These are phyloP conservation scores for Chrysoporthe cubensis DNA, from an alignment of 2,329 filamentous ascomycete genomes.

Conservation along the genomic window DNA sequence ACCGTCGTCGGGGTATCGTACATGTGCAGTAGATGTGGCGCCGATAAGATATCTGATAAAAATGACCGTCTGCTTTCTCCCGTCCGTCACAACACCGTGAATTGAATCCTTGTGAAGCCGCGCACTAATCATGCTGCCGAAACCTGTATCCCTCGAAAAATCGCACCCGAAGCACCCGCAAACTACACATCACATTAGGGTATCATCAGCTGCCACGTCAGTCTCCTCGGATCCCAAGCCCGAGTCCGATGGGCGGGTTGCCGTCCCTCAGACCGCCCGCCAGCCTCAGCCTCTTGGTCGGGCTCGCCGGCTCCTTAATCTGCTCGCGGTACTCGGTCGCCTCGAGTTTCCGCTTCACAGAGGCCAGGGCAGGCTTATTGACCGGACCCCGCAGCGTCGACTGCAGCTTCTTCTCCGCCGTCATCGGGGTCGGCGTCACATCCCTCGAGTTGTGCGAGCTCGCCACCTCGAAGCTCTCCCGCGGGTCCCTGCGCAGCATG, in stretches of 20 bases:
- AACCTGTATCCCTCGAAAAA: background rate
- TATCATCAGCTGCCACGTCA: constrained; percentile 14
- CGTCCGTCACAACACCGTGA: background rate
- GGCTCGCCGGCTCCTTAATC: constrained; percentile 46
- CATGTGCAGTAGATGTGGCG: background rate
- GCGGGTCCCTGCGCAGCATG: constrained; percentile 67
- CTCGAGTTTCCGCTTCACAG: constrained; percentile 56
- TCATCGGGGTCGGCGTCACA: constrained; percentile 47
- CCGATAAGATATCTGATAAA: background rate
- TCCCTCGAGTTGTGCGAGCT: constrained; percentile 49
- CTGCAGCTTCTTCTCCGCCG: constrained; percentile 53
- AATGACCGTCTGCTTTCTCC: background rate
- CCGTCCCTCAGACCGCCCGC: constrained; percentile 45
- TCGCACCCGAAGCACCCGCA: background rate
- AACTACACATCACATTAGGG: constrained; percentile 3
- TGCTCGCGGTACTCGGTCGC: constrained; percentile 35
- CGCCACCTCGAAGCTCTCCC: constrained; percentile 56
- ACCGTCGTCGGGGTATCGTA: background rate
- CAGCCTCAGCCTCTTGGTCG: constrained; percentile 55
- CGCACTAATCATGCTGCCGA: too few species aligned
- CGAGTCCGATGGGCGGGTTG: constrained; percentile 46
- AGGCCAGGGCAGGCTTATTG: constrained; percentile 42
- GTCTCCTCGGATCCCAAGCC: constrained; percentile 49
- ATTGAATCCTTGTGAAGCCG: too few species aligned
- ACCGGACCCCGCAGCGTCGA: constrained; percentile 54